Base-by-base conservation (phyloP, 2,329 filamentous ascomycete species). In the Fusarium tupiense region DNA sequence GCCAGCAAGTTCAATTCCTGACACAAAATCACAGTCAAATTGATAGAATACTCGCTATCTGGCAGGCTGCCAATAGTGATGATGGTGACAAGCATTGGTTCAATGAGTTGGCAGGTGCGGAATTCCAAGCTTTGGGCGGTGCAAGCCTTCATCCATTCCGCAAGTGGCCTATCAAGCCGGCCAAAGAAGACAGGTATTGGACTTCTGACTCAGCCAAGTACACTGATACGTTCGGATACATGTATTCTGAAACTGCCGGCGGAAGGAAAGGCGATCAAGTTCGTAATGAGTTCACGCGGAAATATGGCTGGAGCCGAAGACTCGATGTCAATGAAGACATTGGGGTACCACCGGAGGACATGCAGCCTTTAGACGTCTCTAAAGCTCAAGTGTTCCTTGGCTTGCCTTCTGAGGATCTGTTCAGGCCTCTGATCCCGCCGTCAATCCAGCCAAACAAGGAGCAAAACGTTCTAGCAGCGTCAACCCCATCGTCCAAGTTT, bases 381-480 rank as follows among this genome's bases (percentile, higher is more conserved):
- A 44, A 26, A 44, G 43, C 43, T 12, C 43, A 44, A 44, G 43
- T 44, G 2, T 44, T 44, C 14, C 22, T 2, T 16, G 43, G 43
- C 43, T 10, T 44, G 6, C 17, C n/a, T 44, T 17, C 43, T 17
- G 9, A 12, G 16, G n/a, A 26, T 44, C 22, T 44, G 1, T 44
- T 44, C n/a, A 44, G 17, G n/a, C 43, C 43, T 26, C 22, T 44
- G n/a, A n/a, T 44, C 16, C 43, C 43, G 5, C 43, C 19, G 16
- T 10, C n/a, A 19, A 11, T 24, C 13, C 8, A 19, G n/a, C 14
- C n/a, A 24, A 44, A 16, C 16, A 5, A 16, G 17, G 43, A 26
- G 43, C n/a, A 44, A 17, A 24, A 26, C 0, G 0, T 26, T 10
- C n/a, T 44, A n/a, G 14, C 43, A 44, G n/a, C n/a, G 0, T 17